Conservation (phyloP, 1,284 basidiomycete species). For the Bondarzewia mesenterica region DNA sequence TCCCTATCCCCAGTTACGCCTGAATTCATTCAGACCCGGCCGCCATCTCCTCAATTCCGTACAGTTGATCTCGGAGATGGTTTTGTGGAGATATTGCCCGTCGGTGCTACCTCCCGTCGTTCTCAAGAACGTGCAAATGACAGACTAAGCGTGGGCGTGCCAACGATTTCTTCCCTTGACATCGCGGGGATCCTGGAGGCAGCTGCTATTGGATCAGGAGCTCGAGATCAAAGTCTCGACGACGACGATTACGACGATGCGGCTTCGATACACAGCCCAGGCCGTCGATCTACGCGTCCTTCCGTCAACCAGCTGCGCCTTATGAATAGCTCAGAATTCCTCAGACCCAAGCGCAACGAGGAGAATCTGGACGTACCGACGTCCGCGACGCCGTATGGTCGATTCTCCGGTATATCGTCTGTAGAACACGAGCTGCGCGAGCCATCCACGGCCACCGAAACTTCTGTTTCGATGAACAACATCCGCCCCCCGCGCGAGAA, state of each 20-base stretch:
- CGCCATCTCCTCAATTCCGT: neutral
- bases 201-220: constrained; percentile 19
- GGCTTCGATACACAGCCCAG: neutral
- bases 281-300: neutral
- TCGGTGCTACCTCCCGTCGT: neutral
- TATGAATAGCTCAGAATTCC: neutral
- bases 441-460: neutral
- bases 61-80: neutral
- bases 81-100: neutral
- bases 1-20: neutral
- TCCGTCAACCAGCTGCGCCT: neutral
- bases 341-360: neutral
- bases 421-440: neutral
- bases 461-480: constrained; percentile 18
- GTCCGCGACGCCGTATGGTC: constrained; percentile 4
- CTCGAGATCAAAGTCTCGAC: neutral
- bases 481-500: constrained; percentile 9
- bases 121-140: neutral
- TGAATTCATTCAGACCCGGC: neutral
- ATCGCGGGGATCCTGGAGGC: constrained; percentile 48
- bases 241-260: neutral
- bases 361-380: constrained; percentile 8
- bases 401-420: constrained; percentile 4
- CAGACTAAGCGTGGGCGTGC: neutral
- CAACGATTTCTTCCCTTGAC: constrained; percentile 30